These are phyloP conservation scores for Straminergon stramineum DNA, from an alignment of 225 moss, liverwort and hornwort species.

Conservation along the genomic window DNA sequence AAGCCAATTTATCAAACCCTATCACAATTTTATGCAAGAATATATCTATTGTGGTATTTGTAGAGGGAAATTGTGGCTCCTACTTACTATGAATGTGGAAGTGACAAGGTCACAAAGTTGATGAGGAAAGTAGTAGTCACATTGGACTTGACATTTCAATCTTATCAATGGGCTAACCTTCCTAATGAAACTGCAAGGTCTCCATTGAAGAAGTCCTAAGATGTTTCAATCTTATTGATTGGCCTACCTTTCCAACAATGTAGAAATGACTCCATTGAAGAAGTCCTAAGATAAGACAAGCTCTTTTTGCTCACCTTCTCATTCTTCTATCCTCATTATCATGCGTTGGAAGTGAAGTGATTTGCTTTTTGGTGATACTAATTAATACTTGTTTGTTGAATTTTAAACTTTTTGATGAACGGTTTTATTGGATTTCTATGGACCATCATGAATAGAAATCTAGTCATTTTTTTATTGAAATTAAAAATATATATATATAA, in stretches of 20 bases:
- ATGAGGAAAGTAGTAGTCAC: too few relatives aligned
- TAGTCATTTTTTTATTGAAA: too few relatives aligned
- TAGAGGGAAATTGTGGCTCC: fast-evolving
- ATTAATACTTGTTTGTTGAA: neutral
- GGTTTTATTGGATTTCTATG: neutral
- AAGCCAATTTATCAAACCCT: neutral
- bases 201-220: neutral
- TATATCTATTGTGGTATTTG: too few relatives aligned
- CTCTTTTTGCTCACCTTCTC: fast-evolving
- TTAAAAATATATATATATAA: too few relatives aligned
- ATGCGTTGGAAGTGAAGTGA: neutral
- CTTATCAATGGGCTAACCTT: fast-evolving
- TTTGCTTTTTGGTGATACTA: neutral
- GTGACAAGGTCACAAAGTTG: neutral
- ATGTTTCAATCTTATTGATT: neutral
- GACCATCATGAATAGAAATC: neutral
- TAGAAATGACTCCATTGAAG: neutral
- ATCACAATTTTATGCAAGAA: neutral
- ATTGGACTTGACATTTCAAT: neutral
- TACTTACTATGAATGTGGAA: neutral
- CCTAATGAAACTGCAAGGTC: neutral
- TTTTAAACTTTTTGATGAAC: neutral
- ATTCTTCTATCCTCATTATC: fast-evolving
- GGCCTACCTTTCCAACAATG: neutral
- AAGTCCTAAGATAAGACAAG: neutral